A percentile compares a stretch with the other conserved stretches of the same genome.
Evolutionary conservation across 257 asterid genomes (phyloP).

Genomic region (Nicotiana obtusifolia): DNA sequence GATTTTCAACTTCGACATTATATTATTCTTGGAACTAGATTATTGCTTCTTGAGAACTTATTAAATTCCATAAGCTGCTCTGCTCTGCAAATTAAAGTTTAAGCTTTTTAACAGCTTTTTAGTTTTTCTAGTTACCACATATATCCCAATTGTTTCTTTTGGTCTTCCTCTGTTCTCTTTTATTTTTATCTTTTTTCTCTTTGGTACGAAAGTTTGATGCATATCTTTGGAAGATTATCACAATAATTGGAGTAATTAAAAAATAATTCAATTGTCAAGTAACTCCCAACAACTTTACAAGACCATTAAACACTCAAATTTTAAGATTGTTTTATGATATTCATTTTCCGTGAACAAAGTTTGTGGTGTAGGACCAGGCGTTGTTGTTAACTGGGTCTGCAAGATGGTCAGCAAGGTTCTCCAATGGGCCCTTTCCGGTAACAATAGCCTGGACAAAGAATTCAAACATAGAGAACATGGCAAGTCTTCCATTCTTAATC

Average conservation of each 20-base stretch:
- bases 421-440: slow-evolving; percentile 60
- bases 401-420: slow-evolving; percentile 63
- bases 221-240: neutral
- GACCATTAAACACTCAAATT: neutral
- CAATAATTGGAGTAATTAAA: neutral
- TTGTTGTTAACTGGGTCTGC: slow-evolving; percentile 41
- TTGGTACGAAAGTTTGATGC: neutral
- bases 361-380: neutral
- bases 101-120: neutral
- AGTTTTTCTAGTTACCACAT: neutral
- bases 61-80: neutral
- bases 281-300: neutral
- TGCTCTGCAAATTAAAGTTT: neutral
- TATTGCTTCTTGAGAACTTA: neutral
- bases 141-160: neutral
- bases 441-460: slow-evolving; percentile 61
- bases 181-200: neutral
- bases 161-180: neutral
- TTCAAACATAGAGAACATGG: slow-evolving; percentile 25
- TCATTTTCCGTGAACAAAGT: slow-evolving; percentile 2
- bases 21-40: neutral
- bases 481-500: neutral
- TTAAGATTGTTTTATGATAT: neutral
- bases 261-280: slow-evolving; percentile 5
- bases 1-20: no score